Evolutionary conservation across 176 grass and related monocot species (phyloP), one percentile per base, ranked within the genome.

Genomic region (maize (Zea mays)): DNA sequence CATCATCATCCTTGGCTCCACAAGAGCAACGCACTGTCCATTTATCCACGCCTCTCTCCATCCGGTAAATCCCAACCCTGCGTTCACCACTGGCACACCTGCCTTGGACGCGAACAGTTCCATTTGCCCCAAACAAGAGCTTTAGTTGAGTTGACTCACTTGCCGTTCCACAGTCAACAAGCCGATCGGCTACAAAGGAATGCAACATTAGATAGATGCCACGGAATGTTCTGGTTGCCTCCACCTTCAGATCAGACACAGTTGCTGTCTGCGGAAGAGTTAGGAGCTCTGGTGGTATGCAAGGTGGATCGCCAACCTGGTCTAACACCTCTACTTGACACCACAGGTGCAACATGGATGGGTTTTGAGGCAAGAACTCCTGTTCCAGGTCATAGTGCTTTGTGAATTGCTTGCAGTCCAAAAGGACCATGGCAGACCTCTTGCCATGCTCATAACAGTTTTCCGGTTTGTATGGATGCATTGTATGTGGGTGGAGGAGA

Each of bases 21-120:
- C 93, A 97, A 59, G 58, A 54, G 65, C 90, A 97, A n/a, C 83
- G 68, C 60, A 97, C 90, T 0, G 63, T 93, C 90, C 93, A 97
- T 43, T 73, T 83, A 21, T 86, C 93, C 10, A 86, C 27, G 4
- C 93, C 93, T 74, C 85, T 79, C 75, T 97, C 90, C 90, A 89
- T 87, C 41, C 83, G 66, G 62, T 86, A 91, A 45, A 84, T 74
- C 54, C 81, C 81, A 49, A 93, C 76, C 39, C 47, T 54, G n/a
- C 74, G 67, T 33, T 61, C 82, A 74, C 70, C 73, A 34, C 83
- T 66, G 1, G 37, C 15, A 11, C 83, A 86, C 65, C 67, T 89
- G 49, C 93, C 90, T 52, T 79, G 21, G 20, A 93, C 44, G 12
- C 3, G 16, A 49, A 84, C 85, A 69, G 48, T 61, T 13, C 84